These are phyloP conservation scores for Phytophthora quininea DNA, from an alignment of 352 stramenopile genomes.

Conservation along the genomic window DNA sequence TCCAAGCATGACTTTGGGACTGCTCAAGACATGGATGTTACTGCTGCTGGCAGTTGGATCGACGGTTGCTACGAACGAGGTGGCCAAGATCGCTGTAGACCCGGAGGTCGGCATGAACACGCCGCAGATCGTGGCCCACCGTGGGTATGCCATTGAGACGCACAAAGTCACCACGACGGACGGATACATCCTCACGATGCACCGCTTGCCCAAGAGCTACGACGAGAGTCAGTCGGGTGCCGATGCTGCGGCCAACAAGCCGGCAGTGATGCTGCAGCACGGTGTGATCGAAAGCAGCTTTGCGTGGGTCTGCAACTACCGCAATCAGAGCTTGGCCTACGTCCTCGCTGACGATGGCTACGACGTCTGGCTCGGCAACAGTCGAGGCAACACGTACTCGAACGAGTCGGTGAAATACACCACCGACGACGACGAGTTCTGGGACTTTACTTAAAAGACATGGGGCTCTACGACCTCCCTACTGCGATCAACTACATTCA, in stretches of 20 bases:
- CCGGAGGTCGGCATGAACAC: conserved; percentile 30
- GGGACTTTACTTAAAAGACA: conserved; percentile 62
- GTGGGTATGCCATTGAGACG: conserved; percentile 50
- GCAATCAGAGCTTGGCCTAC: conserved; percentile 56
- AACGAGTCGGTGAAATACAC: conserved; percentile 45
- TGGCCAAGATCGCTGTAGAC: conserved; percentile 18
- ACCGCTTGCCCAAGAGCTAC: conserved; percentile 49
- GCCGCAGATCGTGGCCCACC: conserved; percentile 25
- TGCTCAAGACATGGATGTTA: conserved; percentile 5
- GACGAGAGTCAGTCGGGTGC: conserved; percentile 35
- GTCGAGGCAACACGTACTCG: conserved; percentile 58
- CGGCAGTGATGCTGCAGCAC: conserved; percentile 52
- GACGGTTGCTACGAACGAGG: conserved; percentile 2
- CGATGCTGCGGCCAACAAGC: conserved; percentile 36
- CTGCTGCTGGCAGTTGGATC: conserved; percentile 5
- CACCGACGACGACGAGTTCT: conserved; percentile 40
- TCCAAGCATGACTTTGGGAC: conserved; percentile 8
- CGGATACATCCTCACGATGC: conserved; percentile 61
- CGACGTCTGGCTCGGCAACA: conserved; percentile 70
- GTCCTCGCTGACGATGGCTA: conserved; percentile 57
- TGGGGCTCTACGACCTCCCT: conserved; percentile 51
- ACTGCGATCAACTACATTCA: conserved; percentile 51
- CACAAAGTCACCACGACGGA: conserved; percentile 52
- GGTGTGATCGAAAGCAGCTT: conserved; percentile 57
- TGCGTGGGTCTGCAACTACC: conserved; percentile 58